phyloP scores from a whole-genome alignment of 139 green algal species.

The Marvania coccoides region DNA sequence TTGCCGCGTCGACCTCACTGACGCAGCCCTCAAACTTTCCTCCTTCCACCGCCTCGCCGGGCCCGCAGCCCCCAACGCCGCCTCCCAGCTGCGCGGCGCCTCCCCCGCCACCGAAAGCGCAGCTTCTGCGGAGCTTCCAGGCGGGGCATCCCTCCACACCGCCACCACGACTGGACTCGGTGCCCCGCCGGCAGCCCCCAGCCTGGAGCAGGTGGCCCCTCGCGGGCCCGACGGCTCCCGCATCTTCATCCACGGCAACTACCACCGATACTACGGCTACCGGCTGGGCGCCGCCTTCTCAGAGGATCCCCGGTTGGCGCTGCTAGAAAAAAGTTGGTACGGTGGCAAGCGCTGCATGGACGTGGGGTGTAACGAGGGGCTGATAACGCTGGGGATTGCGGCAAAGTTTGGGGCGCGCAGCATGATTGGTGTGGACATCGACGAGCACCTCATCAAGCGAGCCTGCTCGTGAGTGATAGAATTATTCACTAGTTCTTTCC shows the following conservation, averaged over 20 bases:
- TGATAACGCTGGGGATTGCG: constrained; percentile 74
- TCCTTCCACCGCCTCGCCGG: too few species aligned
- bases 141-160: neutral
- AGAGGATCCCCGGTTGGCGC: constrained; percentile 42
- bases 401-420: constrained; percentile 30
- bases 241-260: constrained; percentile 68
- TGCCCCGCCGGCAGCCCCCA: neutral
- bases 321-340: constrained; percentile 66
- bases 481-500: too few species aligned
- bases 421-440: constrained; percentile 84
- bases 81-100: too few species aligned
- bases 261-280: constrained; percentile 83
- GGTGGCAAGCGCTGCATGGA: constrained; percentile 59
- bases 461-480: too few species aligned
- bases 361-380: constrained; percentile 89
- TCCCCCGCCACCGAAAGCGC: neutral
- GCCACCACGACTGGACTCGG: neutral
- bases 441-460: constrained; percentile 52
- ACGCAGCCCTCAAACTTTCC: too few species aligned
- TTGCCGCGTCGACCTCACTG: too few species aligned
- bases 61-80: too few species aligned
- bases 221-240: neutral
- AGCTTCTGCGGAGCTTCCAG: neutral
- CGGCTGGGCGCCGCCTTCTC: constrained; percentile 28
- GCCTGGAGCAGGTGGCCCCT: neutral